A percentile compares a stretch with the other conserved stretches of the same genome.
Conservation (phyloP, 2,329 filamentous ascomycete genomes). For the Leptographium lundbergii region DNA sequence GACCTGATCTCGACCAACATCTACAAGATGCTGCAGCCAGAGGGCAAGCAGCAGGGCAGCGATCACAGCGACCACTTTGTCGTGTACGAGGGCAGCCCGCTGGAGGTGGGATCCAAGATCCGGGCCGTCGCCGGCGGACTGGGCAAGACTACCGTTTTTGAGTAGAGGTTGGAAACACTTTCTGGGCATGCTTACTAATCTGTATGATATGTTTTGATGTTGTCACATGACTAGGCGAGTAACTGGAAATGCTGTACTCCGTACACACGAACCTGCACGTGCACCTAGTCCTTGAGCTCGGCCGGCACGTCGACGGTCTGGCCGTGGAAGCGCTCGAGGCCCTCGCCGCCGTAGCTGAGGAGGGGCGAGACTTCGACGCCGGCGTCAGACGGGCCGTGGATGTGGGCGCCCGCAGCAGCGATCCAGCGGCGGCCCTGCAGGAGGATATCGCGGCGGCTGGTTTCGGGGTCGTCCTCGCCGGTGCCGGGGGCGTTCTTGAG, state of each 20-base stretch:
- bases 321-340: conserved; percentile 42
- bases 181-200: background rate
- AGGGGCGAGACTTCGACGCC: conserved; percentile 87
- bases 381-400: conserved; percentile 45
- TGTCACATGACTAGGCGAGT: background rate
- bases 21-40: conserved; percentile 41
- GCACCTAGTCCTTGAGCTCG: conserved; percentile 26
- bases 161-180: background rate
- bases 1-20: conserved; percentile 44
- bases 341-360: conserved; percentile 73
- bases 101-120: conserved; percentile 45
- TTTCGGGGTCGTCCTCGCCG: conserved; percentile 86
- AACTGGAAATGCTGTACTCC: background rate
- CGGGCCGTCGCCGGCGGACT: conserved; percentile 37
- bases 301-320: conserved; percentile 40
- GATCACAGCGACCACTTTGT: conserved; percentile 36
- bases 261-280: background rate
- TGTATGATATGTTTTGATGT: background rate
- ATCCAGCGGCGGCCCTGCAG: conserved; percentile 80
- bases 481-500: conserved; percentile 82
- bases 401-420: conserved; percentile 61
- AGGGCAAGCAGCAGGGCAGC: conserved; percentile 15
- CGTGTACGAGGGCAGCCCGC: conserved; percentile 48
- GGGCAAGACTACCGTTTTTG: conserved; percentile 24
- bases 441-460: conserved; percentile 84